Percentiles rank a stretch among this genome's conserved stretches.
phyloP scores from a whole-genome alignment of 306 rosid genomes.

The Nissolia schottii region DNA sequence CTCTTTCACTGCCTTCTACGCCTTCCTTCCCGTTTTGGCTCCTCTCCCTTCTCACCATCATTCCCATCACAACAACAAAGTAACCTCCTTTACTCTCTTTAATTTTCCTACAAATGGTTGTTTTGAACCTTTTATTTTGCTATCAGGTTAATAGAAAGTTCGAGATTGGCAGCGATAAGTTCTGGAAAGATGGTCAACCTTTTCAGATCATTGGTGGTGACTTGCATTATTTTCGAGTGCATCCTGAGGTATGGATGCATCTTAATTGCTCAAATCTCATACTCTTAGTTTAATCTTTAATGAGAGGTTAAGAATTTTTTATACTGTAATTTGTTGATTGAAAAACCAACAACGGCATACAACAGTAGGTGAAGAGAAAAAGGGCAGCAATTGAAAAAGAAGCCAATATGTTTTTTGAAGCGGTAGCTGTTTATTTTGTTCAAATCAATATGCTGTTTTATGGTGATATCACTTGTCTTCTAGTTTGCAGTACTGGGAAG shows the following conservation, averaged over 20 bases:
- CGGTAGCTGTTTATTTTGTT: neutral
- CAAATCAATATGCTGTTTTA: slow-evolving; percentile 23
- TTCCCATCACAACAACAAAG: slow-evolving; percentile 30
- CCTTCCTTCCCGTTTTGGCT: slow-evolving; percentile 57
- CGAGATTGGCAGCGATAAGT: slow-evolving; percentile 60
- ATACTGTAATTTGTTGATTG: neutral
- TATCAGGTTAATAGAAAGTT: slow-evolving; percentile 52
- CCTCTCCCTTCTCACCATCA: slow-evolving; percentile 34
- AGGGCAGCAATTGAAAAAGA: neutral
- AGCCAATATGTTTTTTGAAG: neutral
- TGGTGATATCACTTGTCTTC: slow-evolving; percentile 17
- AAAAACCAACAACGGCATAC: neutral
- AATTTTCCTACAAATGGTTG: neutral
- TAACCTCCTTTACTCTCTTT: slow-evolving; percentile 33
- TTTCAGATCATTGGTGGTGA: slow-evolving; percentile 94
- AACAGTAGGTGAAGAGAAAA: neutral
- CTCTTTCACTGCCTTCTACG: slow-evolving; percentile 33
- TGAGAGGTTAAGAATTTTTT: neutral
- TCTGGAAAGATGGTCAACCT: slow-evolving; percentile 80
- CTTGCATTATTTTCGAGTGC: slow-evolving; percentile 87
- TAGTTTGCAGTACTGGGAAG: slow-evolving; percentile 85
- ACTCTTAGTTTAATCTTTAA: slow-evolving; percentile 12
- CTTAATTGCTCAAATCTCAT: neutral
- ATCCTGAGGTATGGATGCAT: slow-evolving; percentile 65
- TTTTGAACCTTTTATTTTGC: neutral